A percentile compares a stretch with the other conserved stretches of the same genome.
Conservation (phyloP, 2,329 filamentous ascomycete species). For the Venturia pyrina region DNA sequence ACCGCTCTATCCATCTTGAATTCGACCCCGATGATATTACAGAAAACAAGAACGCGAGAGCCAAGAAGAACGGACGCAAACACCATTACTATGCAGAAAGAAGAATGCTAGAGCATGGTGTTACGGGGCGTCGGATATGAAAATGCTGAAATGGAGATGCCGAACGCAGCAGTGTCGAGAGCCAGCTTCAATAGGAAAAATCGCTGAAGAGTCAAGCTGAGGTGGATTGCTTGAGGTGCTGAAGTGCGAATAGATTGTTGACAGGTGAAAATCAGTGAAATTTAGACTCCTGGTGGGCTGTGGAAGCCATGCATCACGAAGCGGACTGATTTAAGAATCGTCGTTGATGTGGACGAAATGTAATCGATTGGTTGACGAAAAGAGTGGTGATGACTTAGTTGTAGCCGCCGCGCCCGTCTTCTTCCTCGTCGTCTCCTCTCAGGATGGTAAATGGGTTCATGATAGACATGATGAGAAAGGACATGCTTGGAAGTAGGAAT, state of each 20-base stretch:
- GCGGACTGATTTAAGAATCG: background rate
- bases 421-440: background rate
- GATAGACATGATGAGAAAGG: background rate
- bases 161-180: background rate
- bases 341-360: background rate
- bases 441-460: background rate
- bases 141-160: background rate
- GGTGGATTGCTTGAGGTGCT: background rate
- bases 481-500: background rate
- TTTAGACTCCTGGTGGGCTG: background rate
- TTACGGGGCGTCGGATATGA: background rate
- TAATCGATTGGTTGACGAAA: background rate
- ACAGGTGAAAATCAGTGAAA: background rate
- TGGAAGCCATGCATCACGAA: too few relatives aligned
- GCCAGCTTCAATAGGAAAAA: background rate
- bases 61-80: background rate
- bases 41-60: background rate
- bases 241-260: background rate
- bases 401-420: slow-evolving; percentile 1
- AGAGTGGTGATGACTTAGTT: background rate
- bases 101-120: background rate
- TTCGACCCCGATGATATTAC: background rate
- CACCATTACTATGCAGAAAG: background rate
- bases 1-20: background rate
- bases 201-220: background rate